These are phyloP conservation scores for Lathyrus tuberosus DNA, from an alignment of 306 rosid species.

Conservation along the genomic window DNA sequence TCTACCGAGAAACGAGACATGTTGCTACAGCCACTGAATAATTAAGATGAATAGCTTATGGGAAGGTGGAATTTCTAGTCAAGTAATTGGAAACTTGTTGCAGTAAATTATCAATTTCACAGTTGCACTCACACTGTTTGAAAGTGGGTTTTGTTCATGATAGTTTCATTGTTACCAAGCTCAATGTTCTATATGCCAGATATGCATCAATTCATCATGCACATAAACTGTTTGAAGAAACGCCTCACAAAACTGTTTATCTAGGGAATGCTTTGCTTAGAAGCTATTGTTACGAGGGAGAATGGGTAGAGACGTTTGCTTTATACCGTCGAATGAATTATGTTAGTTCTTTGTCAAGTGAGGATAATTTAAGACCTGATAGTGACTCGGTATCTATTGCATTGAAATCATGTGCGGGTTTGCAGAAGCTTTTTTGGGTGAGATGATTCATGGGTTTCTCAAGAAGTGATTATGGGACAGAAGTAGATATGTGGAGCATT, in stretches of 20 bases:
- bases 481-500: conserved; percentile 60
- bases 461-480: conserved; percentile 53
- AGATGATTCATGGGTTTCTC: conserved; percentile 62
- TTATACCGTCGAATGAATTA: conserved; percentile 48
- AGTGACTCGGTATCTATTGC: conserved; percentile 60
- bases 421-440: conserved; percentile 53
- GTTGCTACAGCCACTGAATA: too few species aligned
- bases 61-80: conserved; percentile 49
- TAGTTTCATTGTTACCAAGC: conserved; percentile 69
- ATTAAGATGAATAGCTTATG: conserved; percentile 46
- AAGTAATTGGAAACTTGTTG: conserved; percentile 55
- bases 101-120: conserved; percentile 40
- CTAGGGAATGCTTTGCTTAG: conserved; percentile 73
- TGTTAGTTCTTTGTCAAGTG: conserved; percentile 25
- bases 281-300: conserved; percentile 51
- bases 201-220: conserved; percentile 44
- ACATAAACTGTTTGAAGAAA: conserved; percentile 25
- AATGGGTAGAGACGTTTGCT: conserved; percentile 55
- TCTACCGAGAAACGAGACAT: too few species aligned
- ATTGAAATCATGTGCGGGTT: conserved; percentile 63
- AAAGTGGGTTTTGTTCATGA: conserved; percentile 60
- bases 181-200: conserved; percentile 48
- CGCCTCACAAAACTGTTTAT: conserved; percentile 47
- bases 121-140: conserved; percentile 54
- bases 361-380: conserved; percentile 55